Evolutionary conservation across 345 rosid genomes (phyloP), one percentile per base, ranked within the genome.

Genomic region (Brassica cretica): DNA sequence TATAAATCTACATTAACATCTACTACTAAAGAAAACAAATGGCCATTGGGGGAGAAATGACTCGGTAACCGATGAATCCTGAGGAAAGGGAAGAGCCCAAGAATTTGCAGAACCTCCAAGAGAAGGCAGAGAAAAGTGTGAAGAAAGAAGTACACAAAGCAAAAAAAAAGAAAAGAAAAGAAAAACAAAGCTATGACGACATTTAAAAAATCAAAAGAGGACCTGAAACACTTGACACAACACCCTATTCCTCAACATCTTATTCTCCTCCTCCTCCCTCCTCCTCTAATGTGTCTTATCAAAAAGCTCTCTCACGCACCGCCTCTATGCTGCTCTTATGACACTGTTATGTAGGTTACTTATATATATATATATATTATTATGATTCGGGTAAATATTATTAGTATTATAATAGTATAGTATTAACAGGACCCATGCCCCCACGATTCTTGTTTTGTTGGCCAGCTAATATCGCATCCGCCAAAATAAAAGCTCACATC

Each of bases 391-490:
- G 14, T 41, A 41, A 2, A 35, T 35, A 35, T 35, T 35, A 35
- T 35, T 14, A 64, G 8, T 35, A 35, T 37, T 18, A 18, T 11
- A 21, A 21, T 41, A 56, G 12, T 64, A 44, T 65, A 44, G 72
- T 37, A 27, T 12, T 8, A 8, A 56, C 3, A 58, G 16, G 66
- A 8, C 68, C 83, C 66, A 61, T 83, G 64, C 76, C 85, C 71
- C 72, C 84, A 76, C 84, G 84, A 75, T 82, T 77, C 32, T 84
- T 83, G 81, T 78, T 73, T 83, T 53, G 82, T 78, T 84, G 46
- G 86, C 85, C 86, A 85, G 86, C 93, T 86, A 91, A 84, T 83
- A 46, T 82, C 80, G 75, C 77, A 76, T 71, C 82, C 73, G 78
- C 69, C 73, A 46, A 70, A 64, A 68, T 30, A 69, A 83, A 79